phyloP scores from a whole-genome alignment of 306 rosid genomes.

The Abrus pulchellus region DNA sequence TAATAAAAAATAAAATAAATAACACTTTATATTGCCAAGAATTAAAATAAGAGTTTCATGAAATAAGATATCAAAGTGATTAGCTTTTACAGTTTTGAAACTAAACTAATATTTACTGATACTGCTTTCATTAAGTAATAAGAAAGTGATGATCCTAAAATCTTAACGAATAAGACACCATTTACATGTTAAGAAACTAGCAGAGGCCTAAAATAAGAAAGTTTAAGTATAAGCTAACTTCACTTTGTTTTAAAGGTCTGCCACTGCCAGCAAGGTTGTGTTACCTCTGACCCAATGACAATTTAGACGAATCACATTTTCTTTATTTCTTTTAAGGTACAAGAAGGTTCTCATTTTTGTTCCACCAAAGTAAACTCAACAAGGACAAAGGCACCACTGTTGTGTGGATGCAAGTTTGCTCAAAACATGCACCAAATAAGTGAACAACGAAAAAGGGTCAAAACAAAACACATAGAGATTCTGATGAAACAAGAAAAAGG shows the following conservation, averaged over 20 bases:
- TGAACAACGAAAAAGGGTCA: slow-evolving; percentile 16
- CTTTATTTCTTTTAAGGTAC: neutral
- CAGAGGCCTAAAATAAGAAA: too few species aligned
- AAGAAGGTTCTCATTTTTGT: slow-evolving; percentile 9
- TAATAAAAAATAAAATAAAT: too few species aligned
- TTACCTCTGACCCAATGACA: neutral
- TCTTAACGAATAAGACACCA: too few species aligned
- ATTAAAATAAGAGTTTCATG: too few species aligned
- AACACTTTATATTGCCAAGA: too few species aligned
- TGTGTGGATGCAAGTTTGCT: slow-evolving; percentile 3
- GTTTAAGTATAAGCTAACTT: too few species aligned
- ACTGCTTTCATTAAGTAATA: too few species aligned
- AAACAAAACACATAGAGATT: slow-evolving; percentile 22
- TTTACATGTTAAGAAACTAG: too few species aligned
- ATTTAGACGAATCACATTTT: neutral
- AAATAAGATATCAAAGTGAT: too few species aligned
- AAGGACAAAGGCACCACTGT: neutral
- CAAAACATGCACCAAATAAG: slow-evolving; percentile 5
- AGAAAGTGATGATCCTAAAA: too few species aligned
- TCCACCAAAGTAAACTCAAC: slow-evolving; percentile 2
- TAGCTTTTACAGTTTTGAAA: too few species aligned
- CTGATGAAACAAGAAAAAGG: neutral
- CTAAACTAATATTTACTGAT: too few species aligned
- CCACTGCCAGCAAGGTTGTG: neutral
- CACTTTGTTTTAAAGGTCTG: neutral